phyloP scores from a whole-genome alignment of 768 basidiomycete species.

The Phallus indusiatus region DNA sequence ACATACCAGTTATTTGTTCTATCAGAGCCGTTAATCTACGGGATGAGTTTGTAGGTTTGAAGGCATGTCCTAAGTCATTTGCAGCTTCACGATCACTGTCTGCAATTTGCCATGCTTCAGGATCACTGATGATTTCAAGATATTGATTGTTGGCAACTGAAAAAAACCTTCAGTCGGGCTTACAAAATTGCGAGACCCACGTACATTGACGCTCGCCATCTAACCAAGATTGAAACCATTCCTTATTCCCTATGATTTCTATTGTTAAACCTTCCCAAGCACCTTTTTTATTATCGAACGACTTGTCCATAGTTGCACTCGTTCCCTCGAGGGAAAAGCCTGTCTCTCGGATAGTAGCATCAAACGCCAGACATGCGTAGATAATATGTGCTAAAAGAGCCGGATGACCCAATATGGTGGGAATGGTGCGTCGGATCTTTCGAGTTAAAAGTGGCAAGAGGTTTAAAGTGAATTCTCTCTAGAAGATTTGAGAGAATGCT shows the following conservation, averaged over 20 bases:
- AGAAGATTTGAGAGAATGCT: background rate
- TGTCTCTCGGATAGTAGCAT: conserved; percentile 63
- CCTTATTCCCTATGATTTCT: conserved; percentile 68
- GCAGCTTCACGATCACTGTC: conserved; percentile 42
- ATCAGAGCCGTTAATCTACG: conserved; percentile 75
- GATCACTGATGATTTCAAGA: conserved; percentile 65
- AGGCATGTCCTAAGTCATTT: conserved; percentile 32
- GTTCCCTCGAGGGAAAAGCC: conserved; percentile 59
- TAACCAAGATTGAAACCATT: conserved; percentile 91
- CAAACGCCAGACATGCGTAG: conserved; percentile 85
- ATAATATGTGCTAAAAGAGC: conserved; percentile 91
- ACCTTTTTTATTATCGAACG: conserved; percentile 15
- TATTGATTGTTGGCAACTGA: conserved; percentile 86
- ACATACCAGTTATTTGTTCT: conserved; percentile 83
- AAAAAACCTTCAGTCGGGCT: background rate
- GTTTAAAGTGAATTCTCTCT: conserved; percentile 78
- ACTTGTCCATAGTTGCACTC: conserved; percentile 24
- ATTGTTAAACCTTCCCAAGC: conserved; percentile 75
- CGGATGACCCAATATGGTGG: conserved; percentile 64
- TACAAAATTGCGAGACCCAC: conserved; percentile 21
- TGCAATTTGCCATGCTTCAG: conserved; percentile 80
- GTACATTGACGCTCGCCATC: conserved; percentile 81
- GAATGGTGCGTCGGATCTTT: conserved; percentile 68
- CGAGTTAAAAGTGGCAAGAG: conserved; percentile 69
- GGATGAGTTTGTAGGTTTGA: conserved; percentile 75